Conservation (phyloP, 1,284 basidiomycete genomes). For the Leccinum insolens region DNA sequence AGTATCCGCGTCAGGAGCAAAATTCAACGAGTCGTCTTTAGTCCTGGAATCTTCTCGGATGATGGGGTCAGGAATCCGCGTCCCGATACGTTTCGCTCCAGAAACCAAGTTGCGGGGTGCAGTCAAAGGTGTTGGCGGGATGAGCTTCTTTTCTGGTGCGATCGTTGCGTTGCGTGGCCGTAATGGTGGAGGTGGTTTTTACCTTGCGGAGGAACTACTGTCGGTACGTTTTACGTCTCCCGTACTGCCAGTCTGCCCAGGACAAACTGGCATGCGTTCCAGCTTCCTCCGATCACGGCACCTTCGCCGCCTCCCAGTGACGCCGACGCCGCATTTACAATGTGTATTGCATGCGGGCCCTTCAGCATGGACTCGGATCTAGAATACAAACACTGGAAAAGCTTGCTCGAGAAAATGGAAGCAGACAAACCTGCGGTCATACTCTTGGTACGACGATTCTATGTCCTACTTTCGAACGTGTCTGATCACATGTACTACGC, state of each 20-base stretch:
- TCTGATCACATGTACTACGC: constrained; percentile 6
- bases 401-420: constrained; percentile 60
- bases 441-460: constrained; percentile 61
- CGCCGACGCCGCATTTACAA: constrained; percentile 52
- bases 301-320: constrained; percentile 41
- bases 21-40: constrained; percentile 75
- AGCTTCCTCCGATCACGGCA: constrained; percentile 55
- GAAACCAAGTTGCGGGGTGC: constrained; percentile 70
- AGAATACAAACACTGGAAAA: constrained; percentile 70
- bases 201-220: constrained; percentile 36
- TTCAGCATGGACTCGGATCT: constrained; percentile 81
- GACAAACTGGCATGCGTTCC: constrained; percentile 3
- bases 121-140: constrained; percentile 62
- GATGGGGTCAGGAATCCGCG: constrained; percentile 71
- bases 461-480: not conserved
- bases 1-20: constrained; percentile 49
- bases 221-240: not conserved
- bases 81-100: constrained; percentile 73
- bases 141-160: constrained; percentile 88
- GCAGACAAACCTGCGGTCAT: constrained; percentile 74
- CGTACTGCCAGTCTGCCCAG: not conserved
- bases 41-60: constrained; percentile 82
- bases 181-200: constrained; percentile 90
- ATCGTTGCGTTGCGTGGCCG: constrained; percentile 87
- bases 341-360: constrained; percentile 79